phyloP scores from a whole-genome alignment of 257 asterid genomes.

The Scutellaria baicalensis region DNA sequence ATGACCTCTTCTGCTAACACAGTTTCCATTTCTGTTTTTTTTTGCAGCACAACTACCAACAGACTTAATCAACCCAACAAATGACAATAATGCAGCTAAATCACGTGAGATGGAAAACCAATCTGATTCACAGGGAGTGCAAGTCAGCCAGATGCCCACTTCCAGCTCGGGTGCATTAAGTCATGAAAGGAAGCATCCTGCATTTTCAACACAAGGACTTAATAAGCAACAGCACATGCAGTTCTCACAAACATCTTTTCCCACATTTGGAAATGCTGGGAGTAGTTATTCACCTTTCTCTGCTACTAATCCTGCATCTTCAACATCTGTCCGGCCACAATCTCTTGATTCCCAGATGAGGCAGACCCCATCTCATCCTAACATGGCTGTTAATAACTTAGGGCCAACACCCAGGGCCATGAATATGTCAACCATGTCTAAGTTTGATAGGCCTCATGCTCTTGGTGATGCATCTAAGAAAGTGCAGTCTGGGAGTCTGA shows the following conservation, averaged over 20 bases:
- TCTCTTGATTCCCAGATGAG: slow-evolving; percentile 62
- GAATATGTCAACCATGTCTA: slow-evolving; percentile 41
- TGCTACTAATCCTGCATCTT: slow-evolving; percentile 39
- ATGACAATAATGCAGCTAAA: slow-evolving; percentile 33
- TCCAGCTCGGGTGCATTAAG: slow-evolving; percentile 35
- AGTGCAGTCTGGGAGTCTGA: slow-evolving; percentile 28
- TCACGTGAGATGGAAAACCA: slow-evolving; percentile 48
- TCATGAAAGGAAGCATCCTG: slow-evolving; percentile 65
- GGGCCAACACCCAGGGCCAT: slow-evolving; percentile 43
- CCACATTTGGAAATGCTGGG: slow-evolving; percentile 48
- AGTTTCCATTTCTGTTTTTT: slow-evolving; percentile 6
- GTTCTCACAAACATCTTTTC: slow-evolving; percentile 52
- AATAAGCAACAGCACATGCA: slow-evolving; percentile 73
- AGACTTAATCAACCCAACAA: slow-evolving; percentile 37
- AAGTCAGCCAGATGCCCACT: slow-evolving; percentile 37
- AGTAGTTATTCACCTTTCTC: slow-evolving; percentile 52
- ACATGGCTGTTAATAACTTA: slow-evolving; percentile 34
- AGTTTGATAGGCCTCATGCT: slow-evolving; percentile 54
- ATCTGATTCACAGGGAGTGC: slow-evolving; percentile 47
- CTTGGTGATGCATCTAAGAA: slow-evolving; percentile 44
- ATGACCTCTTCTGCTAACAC: slow-evolving; percentile 19
- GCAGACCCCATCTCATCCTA: slow-evolving; percentile 57
- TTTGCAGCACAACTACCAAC: slow-evolving; percentile 25
- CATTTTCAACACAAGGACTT: slow-evolving; percentile 53
- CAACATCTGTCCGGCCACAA: slow-evolving; percentile 48